These are phyloP conservation scores for Calamus simplicifolius DNA, from an alignment of 176 grass and related monocot genomes.

Conservation along the genomic window DNA sequence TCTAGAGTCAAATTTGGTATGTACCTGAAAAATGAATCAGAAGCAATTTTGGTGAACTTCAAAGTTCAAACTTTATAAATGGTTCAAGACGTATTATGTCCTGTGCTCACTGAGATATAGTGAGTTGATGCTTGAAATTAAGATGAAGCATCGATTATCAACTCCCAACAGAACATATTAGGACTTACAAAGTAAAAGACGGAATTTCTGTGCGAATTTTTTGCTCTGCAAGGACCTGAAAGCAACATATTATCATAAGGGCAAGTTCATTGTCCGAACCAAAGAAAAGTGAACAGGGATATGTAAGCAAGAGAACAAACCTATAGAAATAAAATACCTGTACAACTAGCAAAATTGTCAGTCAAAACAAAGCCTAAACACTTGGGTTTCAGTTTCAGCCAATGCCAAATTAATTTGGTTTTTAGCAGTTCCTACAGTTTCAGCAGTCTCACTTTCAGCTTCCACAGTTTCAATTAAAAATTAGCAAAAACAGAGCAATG, in stretches of 20 bases:
- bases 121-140: conserved; percentile 13
- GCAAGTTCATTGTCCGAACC: not conserved
- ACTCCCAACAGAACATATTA: conserved; percentile 4
- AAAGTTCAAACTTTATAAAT: not conserved
- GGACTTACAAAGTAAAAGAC: conserved; percentile 68
- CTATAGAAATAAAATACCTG: too few relatives aligned
- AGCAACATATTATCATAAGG: conserved; percentile 12
- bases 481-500: too few relatives aligned
- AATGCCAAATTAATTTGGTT: too few relatives aligned
- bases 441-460: too few relatives aligned
- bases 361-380: too few relatives aligned
- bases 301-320: too few relatives aligned
- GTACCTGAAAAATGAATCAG: conserved; percentile 46
- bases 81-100: not conserved
- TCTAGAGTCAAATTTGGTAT: conserved; percentile 58
- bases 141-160: conserved; percentile 17
- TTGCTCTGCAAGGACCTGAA: conserved; percentile 60
- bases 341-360: too few relatives aligned
- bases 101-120: conserved; percentile 13
- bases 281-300: conserved; percentile 3
- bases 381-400: too few relatives aligned
- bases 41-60: conserved; percentile 1
- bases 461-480: too few relatives aligned
- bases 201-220: conserved; percentile 66
- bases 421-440: too few relatives aligned